Conservation (phyloP, 768 basidiomycete species). For the Dioszegia crocea region DNA sequence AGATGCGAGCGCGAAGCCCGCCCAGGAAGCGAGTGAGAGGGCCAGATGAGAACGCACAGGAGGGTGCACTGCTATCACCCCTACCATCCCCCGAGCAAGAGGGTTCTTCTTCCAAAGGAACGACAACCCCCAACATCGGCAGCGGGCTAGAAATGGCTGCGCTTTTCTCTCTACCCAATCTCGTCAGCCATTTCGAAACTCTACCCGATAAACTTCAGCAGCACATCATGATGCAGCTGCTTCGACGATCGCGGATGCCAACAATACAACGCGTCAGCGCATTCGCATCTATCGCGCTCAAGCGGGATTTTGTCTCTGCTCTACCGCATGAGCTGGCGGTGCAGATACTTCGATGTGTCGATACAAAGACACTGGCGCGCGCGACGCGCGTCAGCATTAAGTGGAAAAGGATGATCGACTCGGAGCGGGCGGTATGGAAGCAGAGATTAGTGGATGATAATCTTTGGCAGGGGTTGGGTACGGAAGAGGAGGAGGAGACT, state of each 20-base stretch:
- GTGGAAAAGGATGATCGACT: constrained; percentile 89
- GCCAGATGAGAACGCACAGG: constrained; percentile 22
- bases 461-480: constrained; percentile 83
- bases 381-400: constrained; percentile 82
- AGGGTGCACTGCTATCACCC: constrained; percentile 25
- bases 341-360: constrained; percentile 77
- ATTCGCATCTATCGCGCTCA: constrained; percentile 81
- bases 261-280: constrained; percentile 85
- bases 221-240: constrained; percentile 83
- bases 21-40: constrained; percentile 35
- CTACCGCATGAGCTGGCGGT: constrained; percentile 90
- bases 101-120: background rate
- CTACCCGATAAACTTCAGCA: constrained; percentile 82
- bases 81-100: constrained; percentile 32
- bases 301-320: constrained; percentile 87
- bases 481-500: constrained; percentile 73
- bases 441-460: constrained; percentile 76
- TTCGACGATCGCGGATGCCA: constrained; percentile 84
- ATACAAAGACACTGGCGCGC: constrained; percentile 73
- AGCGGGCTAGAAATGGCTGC: constrained; percentile 59
- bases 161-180: constrained; percentile 75
- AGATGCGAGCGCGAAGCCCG: constrained; percentile 22
- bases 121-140: constrained; percentile 24
- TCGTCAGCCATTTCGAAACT: constrained; percentile 73
- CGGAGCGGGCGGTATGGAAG: constrained; percentile 83